Conservation (phyloP, 768 basidiomycete species). For the Rhizopogon vesiculosus region DNA sequence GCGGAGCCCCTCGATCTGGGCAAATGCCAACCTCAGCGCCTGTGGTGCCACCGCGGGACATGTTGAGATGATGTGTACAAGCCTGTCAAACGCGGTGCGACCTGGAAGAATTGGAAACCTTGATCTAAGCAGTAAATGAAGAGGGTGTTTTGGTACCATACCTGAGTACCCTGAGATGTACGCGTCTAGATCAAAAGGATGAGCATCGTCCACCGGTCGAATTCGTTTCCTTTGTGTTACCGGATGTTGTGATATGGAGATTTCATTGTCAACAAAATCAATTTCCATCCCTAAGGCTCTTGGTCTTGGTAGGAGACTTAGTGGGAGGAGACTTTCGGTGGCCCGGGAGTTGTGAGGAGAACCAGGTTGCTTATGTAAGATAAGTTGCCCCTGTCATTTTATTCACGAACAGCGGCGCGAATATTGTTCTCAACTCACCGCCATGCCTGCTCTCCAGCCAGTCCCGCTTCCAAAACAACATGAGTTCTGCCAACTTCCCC, state of each 20-base stretch:
- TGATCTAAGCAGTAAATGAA: constrained; percentile 1
- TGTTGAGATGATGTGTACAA: constrained; percentile 58
- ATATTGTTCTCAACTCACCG: no score
- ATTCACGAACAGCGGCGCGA: no score
- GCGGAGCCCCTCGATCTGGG: constrained; percentile 60
- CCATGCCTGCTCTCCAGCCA: no score
- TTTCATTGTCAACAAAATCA: constrained; percentile 23
- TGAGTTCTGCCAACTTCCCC: no score
- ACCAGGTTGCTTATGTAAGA: no score
- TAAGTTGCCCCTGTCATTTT: no score
- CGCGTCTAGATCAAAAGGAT: constrained; percentile 84
- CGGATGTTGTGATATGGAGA: constrained; percentile 8
- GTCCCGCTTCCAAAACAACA: no score
- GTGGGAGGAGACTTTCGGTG: no score
- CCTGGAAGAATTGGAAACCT: constrained; percentile 36
- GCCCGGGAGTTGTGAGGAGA: no score
- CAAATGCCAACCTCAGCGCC: constrained; percentile 63
- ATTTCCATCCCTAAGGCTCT: constrained; percentile 22
- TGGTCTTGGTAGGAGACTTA: not conserved
- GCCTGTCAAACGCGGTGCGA: constrained; percentile 70
- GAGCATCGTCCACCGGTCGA: constrained; percentile 64
- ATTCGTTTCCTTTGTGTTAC: constrained; percentile 19
- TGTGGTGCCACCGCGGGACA: constrained; percentile 70
- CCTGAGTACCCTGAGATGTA: constrained; percentile 78
- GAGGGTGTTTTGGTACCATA: constrained; percentile 17